Evolutionary conservation across 176 grass and related monocot genomes (phyloP).

Genomic region (Oryza rufipogon): DNA sequence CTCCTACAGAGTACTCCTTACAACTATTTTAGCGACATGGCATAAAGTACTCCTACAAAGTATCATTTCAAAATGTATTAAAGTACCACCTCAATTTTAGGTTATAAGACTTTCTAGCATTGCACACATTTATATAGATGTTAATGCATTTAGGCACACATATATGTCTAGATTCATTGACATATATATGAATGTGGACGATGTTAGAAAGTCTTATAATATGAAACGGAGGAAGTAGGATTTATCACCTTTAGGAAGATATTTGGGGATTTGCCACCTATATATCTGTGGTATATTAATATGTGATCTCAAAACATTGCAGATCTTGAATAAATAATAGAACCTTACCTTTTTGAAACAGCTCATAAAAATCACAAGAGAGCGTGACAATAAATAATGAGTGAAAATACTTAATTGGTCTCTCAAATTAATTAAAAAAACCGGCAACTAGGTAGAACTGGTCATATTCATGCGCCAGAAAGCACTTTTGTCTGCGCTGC

Average conservation of each 20-base stretch:
- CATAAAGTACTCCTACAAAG: too few relatives aligned
- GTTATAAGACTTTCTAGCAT: too few relatives aligned
- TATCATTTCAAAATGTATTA: neutral
- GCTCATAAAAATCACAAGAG: neutral
- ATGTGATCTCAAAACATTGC: too few relatives aligned
- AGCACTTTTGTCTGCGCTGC: conserved; percentile 36
- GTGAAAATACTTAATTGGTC: neutral
- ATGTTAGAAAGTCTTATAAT: too few relatives aligned
- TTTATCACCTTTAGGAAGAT: neutral
- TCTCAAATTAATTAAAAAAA: neutral
- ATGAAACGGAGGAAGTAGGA: too few relatives aligned
- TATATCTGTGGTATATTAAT: neutral
- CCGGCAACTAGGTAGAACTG: neutral
- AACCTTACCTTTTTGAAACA: neutral
- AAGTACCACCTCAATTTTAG: too few relatives aligned
- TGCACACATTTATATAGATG: too few relatives aligned
- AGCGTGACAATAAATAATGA: neutral
- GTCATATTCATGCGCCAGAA: conserved; percentile 37
- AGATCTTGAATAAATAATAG: neutral
- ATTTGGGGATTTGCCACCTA: neutral
- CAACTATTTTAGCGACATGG: too few relatives aligned
- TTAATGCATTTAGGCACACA: too few relatives aligned
- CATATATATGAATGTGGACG: too few relatives aligned
- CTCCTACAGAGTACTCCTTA: too few relatives aligned
- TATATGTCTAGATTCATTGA: too few relatives aligned